Percentiles rank a stretch among this genome's conserved stretches.
phyloP scores from a whole-genome alignment of 2,329 filamentous ascomycete species.

The Phyllosticta paracitricarpa region DNA sequence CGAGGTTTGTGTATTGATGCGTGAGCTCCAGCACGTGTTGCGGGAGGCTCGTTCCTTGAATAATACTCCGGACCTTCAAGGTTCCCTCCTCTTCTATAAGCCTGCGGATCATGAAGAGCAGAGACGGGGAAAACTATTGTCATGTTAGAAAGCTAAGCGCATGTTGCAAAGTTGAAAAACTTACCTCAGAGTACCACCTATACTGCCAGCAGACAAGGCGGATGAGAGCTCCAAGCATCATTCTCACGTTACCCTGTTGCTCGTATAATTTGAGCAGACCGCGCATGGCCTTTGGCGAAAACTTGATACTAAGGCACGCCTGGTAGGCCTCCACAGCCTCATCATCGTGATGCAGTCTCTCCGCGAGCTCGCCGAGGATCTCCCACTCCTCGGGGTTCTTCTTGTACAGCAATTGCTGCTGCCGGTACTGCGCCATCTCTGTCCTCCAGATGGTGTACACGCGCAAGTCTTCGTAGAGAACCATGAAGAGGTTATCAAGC shows the following conservation, averaged over 20 bases:
- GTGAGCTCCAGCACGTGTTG: constrained; percentile 90
- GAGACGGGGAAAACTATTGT: constrained; percentile 71
- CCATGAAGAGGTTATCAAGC: constrained; percentile 99
- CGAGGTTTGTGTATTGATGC: constrained; percentile 90
- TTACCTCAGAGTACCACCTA: constrained; percentile 91
- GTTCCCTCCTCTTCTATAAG: constrained; percentile 96
- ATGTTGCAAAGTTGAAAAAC: constrained; percentile 12
- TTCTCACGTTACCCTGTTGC: constrained; percentile 65
- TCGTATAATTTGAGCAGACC: constrained; percentile 77
- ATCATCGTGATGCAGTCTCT: constrained; percentile 82
- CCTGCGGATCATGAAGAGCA: constrained; percentile 78
- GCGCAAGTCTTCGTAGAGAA: constrained; percentile 91
- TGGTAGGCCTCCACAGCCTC: constrained; percentile 92
- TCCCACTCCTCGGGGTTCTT: constrained; percentile 98
- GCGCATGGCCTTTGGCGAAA: constrained; percentile 84
- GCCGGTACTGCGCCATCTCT: constrained; percentile 89
- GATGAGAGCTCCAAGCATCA: constrained; percentile 77
- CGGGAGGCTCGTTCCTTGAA: constrained; percentile 88
- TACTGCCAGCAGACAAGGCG: constrained; percentile 96
- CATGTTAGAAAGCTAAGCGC: background rate
- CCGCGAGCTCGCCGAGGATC: constrained; percentile 84
- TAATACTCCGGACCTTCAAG: constrained; percentile 93
- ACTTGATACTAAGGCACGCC: constrained; percentile 74
- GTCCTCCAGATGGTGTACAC: constrained; percentile 99
- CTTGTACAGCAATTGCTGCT: constrained; percentile 90